Evolutionary conservation across 2,329 filamentous ascomycete species (phyloP), one percentile per base, ranked within the genome.

Genomic region (Colletotrichum siamense): DNA sequence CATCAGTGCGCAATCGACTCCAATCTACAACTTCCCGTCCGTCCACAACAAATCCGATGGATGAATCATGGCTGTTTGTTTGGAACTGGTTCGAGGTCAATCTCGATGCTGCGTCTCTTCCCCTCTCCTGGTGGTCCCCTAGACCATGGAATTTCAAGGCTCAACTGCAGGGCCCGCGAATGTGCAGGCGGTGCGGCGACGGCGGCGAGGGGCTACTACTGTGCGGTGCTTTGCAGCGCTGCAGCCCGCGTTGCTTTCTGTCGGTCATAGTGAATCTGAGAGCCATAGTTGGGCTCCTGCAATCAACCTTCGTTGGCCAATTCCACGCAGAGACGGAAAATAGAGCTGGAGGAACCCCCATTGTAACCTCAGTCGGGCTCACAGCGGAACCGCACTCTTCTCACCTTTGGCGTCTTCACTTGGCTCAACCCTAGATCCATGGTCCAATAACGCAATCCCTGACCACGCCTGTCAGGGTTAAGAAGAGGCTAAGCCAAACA

Each of bases 351-450:
- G 36, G 55, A 55, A 32, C 64, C 57, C 44, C 44, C 57, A n/a
- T 69, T 69, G 70, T 24, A 61, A 69, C 74, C 63, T 32, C 55
- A 64, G 64, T 52, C 71, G 30, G 57, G 22, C 57, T 67, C 39
- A 32, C 34, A 24, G 61, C 49, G 67, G 61, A 64, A 65, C 44
- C 44, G 10, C 49, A 71, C 13, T 15, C 66, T 30, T 61, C 62
- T 67, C 57, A 69, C 61, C 55, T 32, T 39, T 30, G 39, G 39
- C 26, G 55, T 32, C 44, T 36, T 62, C 26, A 44, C 32, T n/a
- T 8, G n/a, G 32, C 36, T 59, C 71, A 52, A 59, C 69, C 74
- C 71, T 74, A 65, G 64, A 74, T 74, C 74, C 74, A 74, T 73
- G 71, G 28, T 3, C 61, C 44, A 74, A 61, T 36, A 69, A 55